Conservation (phyloP, 768 basidiomycete genomes). For the Tephrocybe sp. region DNA sequence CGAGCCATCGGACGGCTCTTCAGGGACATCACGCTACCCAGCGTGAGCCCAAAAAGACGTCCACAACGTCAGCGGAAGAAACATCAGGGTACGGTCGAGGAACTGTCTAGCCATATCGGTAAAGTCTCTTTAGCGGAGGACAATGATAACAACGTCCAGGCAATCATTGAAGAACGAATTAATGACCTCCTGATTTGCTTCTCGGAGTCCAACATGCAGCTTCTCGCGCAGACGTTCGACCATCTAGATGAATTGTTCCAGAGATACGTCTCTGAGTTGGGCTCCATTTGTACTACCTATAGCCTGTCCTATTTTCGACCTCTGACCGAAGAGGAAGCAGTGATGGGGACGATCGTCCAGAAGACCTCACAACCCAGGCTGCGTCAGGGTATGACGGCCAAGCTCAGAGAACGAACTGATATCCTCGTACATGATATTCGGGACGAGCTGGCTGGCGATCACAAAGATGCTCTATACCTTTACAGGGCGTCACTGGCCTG, state of each 20-base stretch:
- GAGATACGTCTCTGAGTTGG: slow-evolving; percentile 45
- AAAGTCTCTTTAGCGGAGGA: slow-evolving; percentile 17
- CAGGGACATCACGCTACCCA: slow-evolving; percentile 53
- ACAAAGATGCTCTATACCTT: slow-evolving; percentile 37
- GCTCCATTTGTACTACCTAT: slow-evolving; percentile 43
- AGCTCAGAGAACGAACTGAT: slow-evolving; percentile 53
- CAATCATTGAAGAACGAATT: slow-evolving; percentile 25
- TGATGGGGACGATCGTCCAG: slow-evolving; percentile 64
- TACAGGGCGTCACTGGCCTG: slow-evolving; percentile 55
- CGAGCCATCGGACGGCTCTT: slow-evolving; percentile 62
- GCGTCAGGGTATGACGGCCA: slow-evolving; percentile 50
- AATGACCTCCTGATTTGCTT: slow-evolving; percentile 28
- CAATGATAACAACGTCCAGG: slow-evolving; percentile 16
- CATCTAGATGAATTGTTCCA: slow-evolving; percentile 30
- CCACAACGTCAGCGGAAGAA: slow-evolving; percentile 10
- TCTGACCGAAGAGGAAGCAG: slow-evolving; percentile 61
- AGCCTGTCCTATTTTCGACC: slow-evolving; percentile 42
- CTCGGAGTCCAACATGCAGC: slow-evolving; percentile 9
- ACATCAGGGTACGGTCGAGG: slow-evolving; percentile 9
- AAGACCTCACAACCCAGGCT: slow-evolving; percentile 56
- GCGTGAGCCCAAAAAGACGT: slow-evolving; percentile 9
- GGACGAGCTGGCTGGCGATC: slow-evolving; percentile 49
- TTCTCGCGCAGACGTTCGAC: slow-evolving; percentile 20
- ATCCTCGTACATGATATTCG: slow-evolving; percentile 47
- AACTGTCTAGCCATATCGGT: slow-evolving; percentile 19